These are phyloP conservation scores for Alternaria dauci DNA, from an alignment of 2,329 filamentous ascomycete genomes.

Conservation along the genomic window DNA sequence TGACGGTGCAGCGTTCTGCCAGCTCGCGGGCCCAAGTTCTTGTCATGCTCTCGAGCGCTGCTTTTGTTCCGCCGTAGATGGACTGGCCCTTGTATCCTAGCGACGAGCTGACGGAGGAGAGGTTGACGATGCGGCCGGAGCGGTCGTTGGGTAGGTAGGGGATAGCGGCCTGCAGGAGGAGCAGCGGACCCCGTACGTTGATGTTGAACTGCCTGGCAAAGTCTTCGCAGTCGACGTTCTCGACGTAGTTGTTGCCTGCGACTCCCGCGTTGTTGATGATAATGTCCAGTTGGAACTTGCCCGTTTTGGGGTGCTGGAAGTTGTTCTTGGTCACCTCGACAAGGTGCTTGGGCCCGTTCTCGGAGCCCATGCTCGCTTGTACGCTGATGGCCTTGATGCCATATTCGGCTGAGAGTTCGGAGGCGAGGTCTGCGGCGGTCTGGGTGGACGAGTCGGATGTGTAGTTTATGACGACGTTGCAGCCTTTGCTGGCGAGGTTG, in stretches of 20 bases:
- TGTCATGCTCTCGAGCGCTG: constrained; percentile 74
- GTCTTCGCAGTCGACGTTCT: constrained; percentile 69
- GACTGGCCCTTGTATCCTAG: constrained; percentile 67
- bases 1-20: constrained; percentile 69
- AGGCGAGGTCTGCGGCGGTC: constrained; percentile 62
- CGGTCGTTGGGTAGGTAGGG: constrained; percentile 75
- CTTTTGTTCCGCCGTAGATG: constrained; percentile 72
- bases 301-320: constrained; percentile 63
- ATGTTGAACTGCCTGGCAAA: constrained; percentile 78
- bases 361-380: constrained; percentile 74
- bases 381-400: constrained; percentile 68
- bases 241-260: constrained; percentile 68
- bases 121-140: constrained; percentile 69
- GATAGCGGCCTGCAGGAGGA: constrained; percentile 76
- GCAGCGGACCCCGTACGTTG: constrained; percentile 82
- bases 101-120: constrained; percentile 66
- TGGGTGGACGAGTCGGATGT: constrained; percentile 68
- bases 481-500: constrained; percentile 77
- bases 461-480: constrained; percentile 74
- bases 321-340: constrained; percentile 66
- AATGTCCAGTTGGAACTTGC: constrained; percentile 76
- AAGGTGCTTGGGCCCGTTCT: constrained; percentile 67
- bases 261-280: constrained; percentile 87
- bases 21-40: constrained; percentile 71
- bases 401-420: constrained; percentile 64